Base-by-base conservation (phyloP, 2,329 filamentous ascomycete species). In the Rutstroemia sp. region DNA sequence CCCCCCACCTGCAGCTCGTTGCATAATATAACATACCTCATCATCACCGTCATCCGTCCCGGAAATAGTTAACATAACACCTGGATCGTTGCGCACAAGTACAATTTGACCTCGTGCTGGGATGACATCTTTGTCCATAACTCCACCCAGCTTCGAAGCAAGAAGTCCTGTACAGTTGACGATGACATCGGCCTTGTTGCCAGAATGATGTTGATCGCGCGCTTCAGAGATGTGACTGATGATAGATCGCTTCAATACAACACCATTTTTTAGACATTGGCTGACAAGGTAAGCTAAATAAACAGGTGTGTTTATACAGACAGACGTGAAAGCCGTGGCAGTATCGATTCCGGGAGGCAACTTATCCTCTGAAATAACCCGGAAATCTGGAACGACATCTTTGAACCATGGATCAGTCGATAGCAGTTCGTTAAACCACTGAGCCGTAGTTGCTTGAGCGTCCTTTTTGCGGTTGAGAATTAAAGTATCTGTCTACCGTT, bases 231-330 rank as follows among this genome's bases (percentile, higher is more conserved):
- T 80, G 69, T 96, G 88, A n/a, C 73, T 72, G 48, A 92, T 72
- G 1, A 79, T 70, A 2, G 73, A 82, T 19, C 89, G 81, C 64
- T 81, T 80, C 65, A 92, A 75, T 1, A 82, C 75, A 6, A 88
- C 87, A 27, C 89, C 88, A 56, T 83, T 81, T 64, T 82, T 83
- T 27, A 88, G 77, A 69, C 89, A 95, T 73, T 94, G 86, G 0
- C 88, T 87, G 0, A 88, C 76, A 0, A 97, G 83, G 83, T 88
- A 96, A 4, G 89, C 83, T 2, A 96, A 82, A 72, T 96, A 97
- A 57, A 96, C 73, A 44, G 88, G 83, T 0, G 89, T 89, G 73
- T 97, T 96, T 70, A 96, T 92, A 73, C 92, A 96, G 42, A 96
- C 85, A 1, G 88, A 92, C 7, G 82, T 89, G 71, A 94, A 96